Conservation (phyloP, 441 rosid species). For the Mallotus japonicus region DNA sequence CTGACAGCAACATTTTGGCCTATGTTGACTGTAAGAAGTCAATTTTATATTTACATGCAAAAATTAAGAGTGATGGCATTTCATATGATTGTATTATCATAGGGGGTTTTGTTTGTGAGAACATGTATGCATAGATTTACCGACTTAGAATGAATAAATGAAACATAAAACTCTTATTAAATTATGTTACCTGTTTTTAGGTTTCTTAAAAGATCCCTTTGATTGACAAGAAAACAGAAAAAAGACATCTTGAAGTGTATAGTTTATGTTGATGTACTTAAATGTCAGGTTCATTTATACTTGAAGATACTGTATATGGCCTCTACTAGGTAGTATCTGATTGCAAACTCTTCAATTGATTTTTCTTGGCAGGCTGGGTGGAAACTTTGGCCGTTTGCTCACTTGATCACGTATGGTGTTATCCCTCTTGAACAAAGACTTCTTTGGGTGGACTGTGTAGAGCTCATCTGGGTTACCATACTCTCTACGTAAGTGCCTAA, state of each 20-base stretch:
- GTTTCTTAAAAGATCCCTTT: background rate
- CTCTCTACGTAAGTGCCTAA: conserved; percentile 56
- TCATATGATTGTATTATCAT: background rate
- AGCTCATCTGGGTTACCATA: conserved; percentile 91
- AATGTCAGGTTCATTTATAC: background rate
- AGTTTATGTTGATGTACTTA: background rate
- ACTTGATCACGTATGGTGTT: conserved; percentile 81
- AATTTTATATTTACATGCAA: conserved; percentile 12
- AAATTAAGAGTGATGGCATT: background rate
- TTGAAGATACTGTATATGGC: background rate
- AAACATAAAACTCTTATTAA: background rate
- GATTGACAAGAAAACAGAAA: background rate
- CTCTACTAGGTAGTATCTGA: background rate
- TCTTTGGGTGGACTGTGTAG: conserved; percentile 90
- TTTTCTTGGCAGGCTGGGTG: conserved; percentile 70
- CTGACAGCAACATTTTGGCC: conserved; percentile 75
- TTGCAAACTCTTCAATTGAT: conserved; percentile 53
- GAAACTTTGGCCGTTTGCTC: conserved; percentile 99
- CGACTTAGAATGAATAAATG: background rate
- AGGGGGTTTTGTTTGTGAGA: background rate
- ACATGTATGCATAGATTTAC: background rate
- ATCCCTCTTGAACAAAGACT: conserved; percentile 85
- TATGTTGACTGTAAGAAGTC: conserved; percentile 73
- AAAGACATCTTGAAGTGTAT: background rate
- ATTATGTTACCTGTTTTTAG: background rate